Base-by-base conservation (phyloP, 345 rosid species). In the Diplotaxis tenuifolia region DNA sequence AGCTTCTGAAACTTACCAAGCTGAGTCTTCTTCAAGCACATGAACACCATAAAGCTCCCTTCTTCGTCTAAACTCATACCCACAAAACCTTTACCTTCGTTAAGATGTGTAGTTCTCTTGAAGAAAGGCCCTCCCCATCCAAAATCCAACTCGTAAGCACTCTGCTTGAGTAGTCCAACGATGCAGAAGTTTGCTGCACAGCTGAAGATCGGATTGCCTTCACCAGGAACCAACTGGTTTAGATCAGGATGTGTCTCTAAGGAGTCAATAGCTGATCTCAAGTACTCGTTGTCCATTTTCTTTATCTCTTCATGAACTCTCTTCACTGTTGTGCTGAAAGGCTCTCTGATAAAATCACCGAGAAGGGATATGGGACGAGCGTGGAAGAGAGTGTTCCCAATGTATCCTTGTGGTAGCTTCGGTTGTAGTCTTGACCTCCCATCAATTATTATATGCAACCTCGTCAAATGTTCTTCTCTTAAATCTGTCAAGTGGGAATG, bases 61-160 rank as follows among this genome's bases (percentile, higher is more conserved):
- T 86, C 96, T 31, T 85, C 79, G 21, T 53, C 75, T 47, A 84
- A 61, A 71, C 84, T 85, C 0, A 73, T 81, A 64, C 55, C 23
- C 23, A 86, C 63, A 75, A 66, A 86, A 0, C 89, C 82, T 0
- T 82, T 61, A 1, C 93, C 96, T 74, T 86, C 89, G 63, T 80
- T 71, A 75, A 79, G 9, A 79, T 85, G 65, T 81, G 88, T 32
- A 3, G 81, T 70, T 52, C 93, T 89, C 72, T 76, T 54, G 71
- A 79, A 85, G 4, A 84, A 80, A 1, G 89, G 86, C 36, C 80
- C 70, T 11, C 96, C 96, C 91, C 91, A 88, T 14, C 93, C 96
- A 23, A 90, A 90, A 71, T 90, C 88, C 4, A 88, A 75, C 25
- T 82, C 89, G 12, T 74, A 71, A 25, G 71, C 67, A 0, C 79